Evolutionary conservation across 768 basidiomycete species (phyloP).

Genomic region (Podaxis pistillaris): DNA sequence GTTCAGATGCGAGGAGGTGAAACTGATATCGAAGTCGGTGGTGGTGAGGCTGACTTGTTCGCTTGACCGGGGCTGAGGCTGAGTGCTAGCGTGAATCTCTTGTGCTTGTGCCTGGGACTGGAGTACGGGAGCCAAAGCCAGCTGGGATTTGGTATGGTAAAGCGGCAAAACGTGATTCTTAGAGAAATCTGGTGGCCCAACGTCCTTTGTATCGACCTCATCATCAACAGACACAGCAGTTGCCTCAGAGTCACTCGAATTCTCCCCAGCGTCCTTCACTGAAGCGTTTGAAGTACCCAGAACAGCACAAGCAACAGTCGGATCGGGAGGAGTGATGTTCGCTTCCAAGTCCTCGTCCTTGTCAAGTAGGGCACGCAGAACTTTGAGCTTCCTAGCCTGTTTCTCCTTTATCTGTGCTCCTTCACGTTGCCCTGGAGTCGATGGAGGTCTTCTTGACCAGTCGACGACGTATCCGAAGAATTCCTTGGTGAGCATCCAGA

Average conservation of each 20-base stretch:
- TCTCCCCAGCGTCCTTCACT: not conserved
- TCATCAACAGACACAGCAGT: not conserved
- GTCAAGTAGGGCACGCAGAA: not conserved
- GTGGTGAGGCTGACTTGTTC: not conserved
- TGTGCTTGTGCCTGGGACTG: not conserved
- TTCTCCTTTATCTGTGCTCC: not conserved
- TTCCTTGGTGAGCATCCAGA: constrained; percentile 6
- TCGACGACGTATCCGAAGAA: not conserved
- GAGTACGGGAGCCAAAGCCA: not conserved
- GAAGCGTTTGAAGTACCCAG: not conserved
- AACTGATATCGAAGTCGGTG: not conserved
- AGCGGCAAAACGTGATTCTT: constrained; percentile 5
- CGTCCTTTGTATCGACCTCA: not conserved
- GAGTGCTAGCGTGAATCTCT: not conserved
- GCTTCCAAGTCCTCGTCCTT: constrained; percentile 6
- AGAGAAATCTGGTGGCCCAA: not conserved
- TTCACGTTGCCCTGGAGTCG: not conserved
- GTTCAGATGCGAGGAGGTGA: not conserved
- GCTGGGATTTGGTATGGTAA: not conserved
- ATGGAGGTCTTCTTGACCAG: not conserved
- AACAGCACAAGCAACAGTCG: not conserved
- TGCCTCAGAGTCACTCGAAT: not conserved
- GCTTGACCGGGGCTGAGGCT: not conserved
- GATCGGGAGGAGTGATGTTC: not conserved
- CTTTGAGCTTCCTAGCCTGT: too few relatives aligned